Base-by-base conservation (phyloP, 441 rosid genomes). In the Manihot esculenta region DNA sequence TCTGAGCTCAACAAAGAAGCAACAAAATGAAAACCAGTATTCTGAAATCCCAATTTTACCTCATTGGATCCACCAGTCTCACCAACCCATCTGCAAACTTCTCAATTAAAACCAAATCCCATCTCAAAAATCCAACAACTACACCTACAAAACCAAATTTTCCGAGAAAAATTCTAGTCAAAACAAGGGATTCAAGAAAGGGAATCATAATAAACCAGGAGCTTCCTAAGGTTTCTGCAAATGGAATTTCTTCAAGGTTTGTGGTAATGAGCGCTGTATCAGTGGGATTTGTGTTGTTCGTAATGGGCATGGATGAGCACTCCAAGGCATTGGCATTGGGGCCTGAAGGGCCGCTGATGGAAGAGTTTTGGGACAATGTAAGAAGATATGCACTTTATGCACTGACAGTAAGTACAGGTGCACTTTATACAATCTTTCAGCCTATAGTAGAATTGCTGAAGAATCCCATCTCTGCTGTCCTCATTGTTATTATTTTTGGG, bases 321-420 rank as follows among this genome's bases (percentile, higher is more conserved):
- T 24, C 11, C 17, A 87, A 82, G 82, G 97, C 95, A 7, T 23
- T 86, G 82, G 97, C 95, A 12, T 71, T 92, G 11, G 97, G 97
- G 1, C 99, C 97, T 7, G 95, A 87, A 72, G 97, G 99, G 60
- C 99, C 97, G 23, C 56, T 94, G 48, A 72, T 83, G 77, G 97
- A 94, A 82, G 97, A 92, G 81, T 92, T 92, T 64, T 91, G 97
- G 99, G 97, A 91, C 58, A 89, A 88, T 62, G 88, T 89, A 27
- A 87, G 95, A 83, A 82, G 95, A 72, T 87, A 89, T 35, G 95
- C 77, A 2, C 88, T 89, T 21, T 89, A 89, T 66, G 95, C 91
- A 27, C 83, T 88, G 7, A 88, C 91, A 0, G 95, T 86, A 26
- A 88, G 95, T 48, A 84, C 92, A 0, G 92, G 95, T 23, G 91